Conservation (phyloP, 768 basidiomycete species). For the Mycena rosella region DNA sequence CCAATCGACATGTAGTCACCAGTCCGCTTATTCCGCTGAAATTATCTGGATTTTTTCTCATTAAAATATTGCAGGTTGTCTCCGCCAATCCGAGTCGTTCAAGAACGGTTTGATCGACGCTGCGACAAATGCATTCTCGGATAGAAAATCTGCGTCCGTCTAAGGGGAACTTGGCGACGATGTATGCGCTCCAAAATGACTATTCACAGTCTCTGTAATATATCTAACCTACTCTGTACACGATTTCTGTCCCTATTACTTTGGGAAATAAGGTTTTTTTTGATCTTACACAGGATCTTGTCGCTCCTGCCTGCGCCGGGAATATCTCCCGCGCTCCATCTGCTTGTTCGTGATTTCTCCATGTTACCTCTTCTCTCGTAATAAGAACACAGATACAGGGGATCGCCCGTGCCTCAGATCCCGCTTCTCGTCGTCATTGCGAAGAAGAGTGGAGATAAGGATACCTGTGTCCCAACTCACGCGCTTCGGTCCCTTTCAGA, state of each 20-base stretch:
- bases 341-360: not conserved
- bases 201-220: not conserved
- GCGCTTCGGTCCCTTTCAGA: not conserved
- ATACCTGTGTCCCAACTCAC: not conserved
- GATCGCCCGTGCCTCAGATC: not conserved
- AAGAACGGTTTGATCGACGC: conserved; percentile 23
- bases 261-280: not conserved
- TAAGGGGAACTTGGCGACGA: not conserved
- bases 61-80: conserved; percentile 13
- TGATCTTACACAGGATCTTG: not conserved
- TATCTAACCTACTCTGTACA: not conserved
- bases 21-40: conserved; percentile 41
- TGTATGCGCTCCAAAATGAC: not conserved
- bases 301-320: not conserved
- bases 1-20: conserved; percentile 49
- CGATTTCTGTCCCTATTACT: not conserved
- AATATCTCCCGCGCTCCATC: not conserved
- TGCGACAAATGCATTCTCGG: conserved; percentile 35
- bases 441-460: not conserved
- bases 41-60: not conserved
- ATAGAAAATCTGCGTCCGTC: not conserved
- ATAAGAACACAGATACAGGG: not conserved
- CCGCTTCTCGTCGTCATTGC: not conserved
- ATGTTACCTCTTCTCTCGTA: too few species aligned
- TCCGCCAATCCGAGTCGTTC: conserved; percentile 27